Evolutionary conservation across 2,329 filamentous ascomycete genomes (phyloP).

Genomic region (Cercospora berteroae): DNA sequence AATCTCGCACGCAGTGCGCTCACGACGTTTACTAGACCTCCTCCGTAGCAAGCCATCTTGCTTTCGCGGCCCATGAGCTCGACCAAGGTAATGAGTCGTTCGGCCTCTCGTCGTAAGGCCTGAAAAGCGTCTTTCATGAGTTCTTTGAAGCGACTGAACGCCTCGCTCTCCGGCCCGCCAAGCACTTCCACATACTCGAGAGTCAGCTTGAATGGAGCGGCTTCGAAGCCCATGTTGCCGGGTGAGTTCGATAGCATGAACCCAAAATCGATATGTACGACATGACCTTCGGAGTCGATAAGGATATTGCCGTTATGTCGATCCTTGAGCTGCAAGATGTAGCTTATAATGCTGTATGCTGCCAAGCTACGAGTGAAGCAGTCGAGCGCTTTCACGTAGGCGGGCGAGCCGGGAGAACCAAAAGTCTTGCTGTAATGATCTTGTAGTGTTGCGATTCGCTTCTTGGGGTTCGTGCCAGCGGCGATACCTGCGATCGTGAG

Average conservation of each 20-base stretch:
- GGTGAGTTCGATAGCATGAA: conserved; percentile 89
- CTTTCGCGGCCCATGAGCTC: conserved; percentile 81
- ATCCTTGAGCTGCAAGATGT: conserved; percentile 80
- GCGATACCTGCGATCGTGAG: conserved; percentile 74
- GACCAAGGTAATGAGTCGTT: conserved; percentile 77
- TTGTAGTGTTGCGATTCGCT: conserved; percentile 74
- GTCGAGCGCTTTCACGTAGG: conserved; percentile 69
- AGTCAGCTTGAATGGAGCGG: conserved; percentile 81
- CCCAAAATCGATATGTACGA: conserved; percentile 85
- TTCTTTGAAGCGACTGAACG: conserved; percentile 73
- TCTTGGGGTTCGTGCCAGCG: conserved; percentile 68
- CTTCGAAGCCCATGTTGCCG: conserved; percentile 80
- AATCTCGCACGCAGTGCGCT: conserved; percentile 70
- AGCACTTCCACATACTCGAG: conserved; percentile 83
- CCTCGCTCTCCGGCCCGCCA: conserved; percentile 66
- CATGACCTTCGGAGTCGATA: conserved; percentile 81
- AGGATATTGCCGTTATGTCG: conserved; percentile 84
- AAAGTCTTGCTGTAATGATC: conserved; percentile 82
- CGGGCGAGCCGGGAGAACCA: conserved; percentile 65
- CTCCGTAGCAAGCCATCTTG: conserved; percentile 80
- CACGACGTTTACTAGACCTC: conserved; percentile 69
- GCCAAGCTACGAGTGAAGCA: conserved; percentile 80
- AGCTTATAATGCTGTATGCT: conserved; percentile 81
- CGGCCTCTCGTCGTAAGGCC: conserved; percentile 73
- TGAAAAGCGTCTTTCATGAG: conserved; percentile 83